phyloP scores from a whole-genome alignment of 202 grass and related monocot species.

The Bolboschoenoplectus hybrid region DNA sequence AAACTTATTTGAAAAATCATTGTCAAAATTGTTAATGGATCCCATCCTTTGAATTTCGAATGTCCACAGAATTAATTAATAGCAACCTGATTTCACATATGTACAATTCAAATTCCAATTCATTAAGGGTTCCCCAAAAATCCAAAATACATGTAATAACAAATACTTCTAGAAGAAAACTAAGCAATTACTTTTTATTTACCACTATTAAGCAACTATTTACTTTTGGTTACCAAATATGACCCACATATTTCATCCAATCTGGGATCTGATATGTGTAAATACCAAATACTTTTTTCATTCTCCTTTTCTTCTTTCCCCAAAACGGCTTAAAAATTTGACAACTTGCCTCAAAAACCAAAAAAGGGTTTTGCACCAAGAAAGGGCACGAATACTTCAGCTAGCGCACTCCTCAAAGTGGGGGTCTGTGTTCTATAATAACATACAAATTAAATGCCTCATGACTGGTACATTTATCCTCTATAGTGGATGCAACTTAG shows the following conservation, averaged over 20 bases:
- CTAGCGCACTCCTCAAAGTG: slow-evolving; percentile 27
- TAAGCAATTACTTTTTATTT: neutral
- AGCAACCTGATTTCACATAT: no score
- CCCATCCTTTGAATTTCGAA: no score
- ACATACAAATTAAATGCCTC: neutral
- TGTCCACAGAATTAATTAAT: no score
- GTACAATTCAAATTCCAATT: neutral
- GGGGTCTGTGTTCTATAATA: neutral
- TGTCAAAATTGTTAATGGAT: no score
- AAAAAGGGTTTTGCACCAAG: slow-evolving; percentile 16
- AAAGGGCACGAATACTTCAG: neutral
- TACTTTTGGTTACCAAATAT: neutral
- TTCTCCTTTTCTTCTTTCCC: neutral
- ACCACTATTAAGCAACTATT: neutral
- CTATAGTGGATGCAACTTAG: slow-evolving; percentile 26
- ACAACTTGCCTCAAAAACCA: slow-evolving; percentile 18
- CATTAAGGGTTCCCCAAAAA: neutral
- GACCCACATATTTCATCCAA: slow-evolving; percentile 15
- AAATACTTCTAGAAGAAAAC: neutral
- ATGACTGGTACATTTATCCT: neutral
- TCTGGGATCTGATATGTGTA: slow-evolving; percentile 24
- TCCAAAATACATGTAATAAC: neutral
- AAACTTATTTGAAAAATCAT: no score
- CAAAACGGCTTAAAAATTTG: slow-evolving; percentile 7
- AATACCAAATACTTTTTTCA: neutral